Base-by-base conservation (phyloP, 805 yeast species). In the Suhomyces sp. region DNA sequence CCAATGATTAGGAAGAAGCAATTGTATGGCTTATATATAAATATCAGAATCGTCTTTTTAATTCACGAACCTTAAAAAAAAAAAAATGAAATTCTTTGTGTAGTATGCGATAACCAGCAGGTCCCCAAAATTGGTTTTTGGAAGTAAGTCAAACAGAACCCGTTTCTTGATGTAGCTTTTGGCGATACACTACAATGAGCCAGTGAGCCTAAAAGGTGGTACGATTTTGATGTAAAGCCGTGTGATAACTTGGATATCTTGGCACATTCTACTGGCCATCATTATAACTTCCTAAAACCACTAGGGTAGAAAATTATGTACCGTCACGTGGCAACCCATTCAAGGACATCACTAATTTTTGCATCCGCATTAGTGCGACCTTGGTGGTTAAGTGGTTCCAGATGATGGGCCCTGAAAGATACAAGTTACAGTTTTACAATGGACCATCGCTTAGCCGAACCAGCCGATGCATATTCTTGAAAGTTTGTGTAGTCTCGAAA, bases 91-190 rank as follows among this genome's bases (percentile, higher is more conserved):
- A 37, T 17, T 37, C 13, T 19, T 19, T 17, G 20, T 37, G 40
- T 17, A 17, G 41, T 37, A 37, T 37, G 41, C 41, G 41, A 37
- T 37, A 37, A 37, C 41, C 41, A 37, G 41, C 41, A 37, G 41
- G 41, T 37, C 22, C 41, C 22, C 4, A 37, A 37, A 37, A 17
- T 37, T 37, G 9, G 9, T n/a, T 10, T 17, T 19, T 6, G 22
- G 15, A 37, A 37, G 9, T 17, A 17, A 19, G 6, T 10, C 12
- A 37, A 9, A 17, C 12, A 17, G 13, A 10, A 37, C 20, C 41
- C 4, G 6, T 19, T 37, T 19, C 12, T 19, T 9, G 6, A 17
- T 37, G n/a, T 37, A 4, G 22, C 9, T 9, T 4, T 19, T 19
- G 41, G 41, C 17, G 9, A 4, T 12, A 17, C 12, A 37, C 20